Percentiles rank a stretch among this genome's conserved stretches.
phyloP scores from a whole-genome alignment of 2,329 filamentous ascomycete genomes.

The Bimuria novae-zelandiae region DNA sequence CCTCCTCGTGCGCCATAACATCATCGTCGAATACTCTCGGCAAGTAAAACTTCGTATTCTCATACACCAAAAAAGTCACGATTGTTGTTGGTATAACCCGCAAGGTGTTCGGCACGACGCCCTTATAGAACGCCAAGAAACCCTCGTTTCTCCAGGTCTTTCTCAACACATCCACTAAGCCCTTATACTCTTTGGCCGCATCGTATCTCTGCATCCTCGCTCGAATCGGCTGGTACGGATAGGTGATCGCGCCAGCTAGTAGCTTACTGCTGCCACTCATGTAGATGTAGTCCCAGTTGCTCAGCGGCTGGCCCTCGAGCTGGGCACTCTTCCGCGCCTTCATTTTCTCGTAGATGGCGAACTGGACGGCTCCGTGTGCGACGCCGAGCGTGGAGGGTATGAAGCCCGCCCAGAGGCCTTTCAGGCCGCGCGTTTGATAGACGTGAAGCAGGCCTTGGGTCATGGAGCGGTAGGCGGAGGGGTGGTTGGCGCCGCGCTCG shows the following conservation, averaged over 20 bases:
- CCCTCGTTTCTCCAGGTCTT: slow-evolving; percentile 83
- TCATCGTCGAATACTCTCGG: slow-evolving; percentile 48
- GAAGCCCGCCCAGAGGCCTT: slow-evolving; percentile 87
- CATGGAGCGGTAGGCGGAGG: slow-evolving; percentile 82
- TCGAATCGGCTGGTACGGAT: slow-evolving; percentile 92
- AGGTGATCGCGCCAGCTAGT: slow-evolving; percentile 85
- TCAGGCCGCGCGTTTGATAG: slow-evolving; percentile 69
- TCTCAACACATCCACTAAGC: slow-evolving; percentile 70
- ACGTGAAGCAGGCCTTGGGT: slow-evolving; percentile 70
- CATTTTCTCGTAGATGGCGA: slow-evolving; percentile 86
- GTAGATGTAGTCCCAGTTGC: slow-evolving; percentile 76
- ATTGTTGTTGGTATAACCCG: slow-evolving; percentile 92
- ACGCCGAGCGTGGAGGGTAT: slow-evolving; percentile 83
- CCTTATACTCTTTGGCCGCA: slow-evolving; percentile 73
- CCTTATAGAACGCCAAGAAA: slow-evolving; percentile 84
- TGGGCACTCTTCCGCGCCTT: slow-evolving; percentile 62
- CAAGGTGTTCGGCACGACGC: slow-evolving; percentile 84
- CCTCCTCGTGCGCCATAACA: slow-evolving; percentile 39
- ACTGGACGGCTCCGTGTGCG: slow-evolving; percentile 91
- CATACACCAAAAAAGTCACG: slow-evolving; percentile 96
- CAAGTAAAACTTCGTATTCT: slow-evolving; percentile 82
- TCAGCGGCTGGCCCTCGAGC: slow-evolving; percentile 53
- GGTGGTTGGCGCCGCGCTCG: slow-evolving; percentile 73
- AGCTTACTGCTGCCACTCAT: slow-evolving; percentile 83
- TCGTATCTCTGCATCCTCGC: slow-evolving; percentile 89